These are phyloP conservation scores for Talaromyces islandicus DNA, from an alignment of 2,329 filamentous ascomycete genomes.

Conservation along the genomic window DNA sequence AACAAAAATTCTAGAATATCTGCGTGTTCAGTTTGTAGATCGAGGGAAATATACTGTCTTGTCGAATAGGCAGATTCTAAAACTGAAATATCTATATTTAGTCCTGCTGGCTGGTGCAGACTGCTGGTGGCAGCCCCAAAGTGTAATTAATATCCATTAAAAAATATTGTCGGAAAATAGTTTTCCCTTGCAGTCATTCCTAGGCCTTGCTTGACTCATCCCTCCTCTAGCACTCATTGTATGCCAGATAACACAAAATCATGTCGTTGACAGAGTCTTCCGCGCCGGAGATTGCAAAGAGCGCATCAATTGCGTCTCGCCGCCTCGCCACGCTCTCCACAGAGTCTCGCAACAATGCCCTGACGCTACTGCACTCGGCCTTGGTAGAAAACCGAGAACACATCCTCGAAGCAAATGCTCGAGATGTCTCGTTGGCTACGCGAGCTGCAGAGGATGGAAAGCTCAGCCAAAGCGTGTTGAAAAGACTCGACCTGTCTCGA, in stretches of 20 bases:
- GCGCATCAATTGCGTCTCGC: slow-evolving; percentile 76
- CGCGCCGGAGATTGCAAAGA: slow-evolving; percentile 67
- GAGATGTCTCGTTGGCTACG: slow-evolving; percentile 69
- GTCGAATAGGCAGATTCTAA: neutral
- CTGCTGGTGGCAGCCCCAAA: neutral
- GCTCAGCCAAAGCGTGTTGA: slow-evolving; percentile 75
- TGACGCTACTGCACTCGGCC: slow-evolving; percentile 76
- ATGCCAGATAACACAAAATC: neutral
- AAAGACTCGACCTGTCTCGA: slow-evolving; percentile 78
- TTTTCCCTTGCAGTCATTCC: neutral
- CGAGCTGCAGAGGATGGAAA: slow-evolving; percentile 68
- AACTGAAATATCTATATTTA: neutral
- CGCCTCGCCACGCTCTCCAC: slow-evolving; percentile 73
- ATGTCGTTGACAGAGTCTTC: slow-evolving; percentile 91
- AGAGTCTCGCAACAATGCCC: slow-evolving; percentile 71
- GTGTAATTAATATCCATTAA: neutral
- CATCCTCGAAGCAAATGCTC: slow-evolving; percentile 81
- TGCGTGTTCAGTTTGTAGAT: neutral
- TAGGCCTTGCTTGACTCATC: neutral
- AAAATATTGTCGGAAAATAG: neutral
- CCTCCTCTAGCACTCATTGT: neutral
- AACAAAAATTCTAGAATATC: neutral
- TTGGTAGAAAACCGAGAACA: slow-evolving; percentile 62
- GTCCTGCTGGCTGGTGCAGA: neutral
- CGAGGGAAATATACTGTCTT: neutral